Base-by-base conservation (phyloP, 2,329 filamentous ascomycete genomes). In the Hymenoscyphus repandus region DNA sequence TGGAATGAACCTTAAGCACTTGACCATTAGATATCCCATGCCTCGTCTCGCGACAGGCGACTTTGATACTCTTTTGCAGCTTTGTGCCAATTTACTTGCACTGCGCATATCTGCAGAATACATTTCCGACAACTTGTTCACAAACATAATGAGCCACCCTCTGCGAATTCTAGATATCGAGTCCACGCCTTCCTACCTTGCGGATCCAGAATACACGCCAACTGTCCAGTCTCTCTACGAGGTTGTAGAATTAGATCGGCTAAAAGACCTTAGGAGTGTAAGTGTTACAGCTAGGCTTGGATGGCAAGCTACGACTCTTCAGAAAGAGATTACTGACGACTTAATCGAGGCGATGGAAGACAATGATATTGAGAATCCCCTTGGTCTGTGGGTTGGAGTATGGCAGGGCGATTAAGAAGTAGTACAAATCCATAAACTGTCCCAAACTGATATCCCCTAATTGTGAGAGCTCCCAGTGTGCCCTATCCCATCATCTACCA, bases 1-100 rank as follows among this genome's bases (percentile, higher is more conserved):
- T 11, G 65, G 65, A 1, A 33, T 55, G 10, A 58, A 58, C 40
- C 47, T 68, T 7, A 38, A 51, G 31, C 60, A 67, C 18, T 54
- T 68, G 12, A 65, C 63, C 13, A 65, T 68, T n/a, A 58, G 63
- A 9, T 58, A 66, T 45, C 64, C 64, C 3, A 66, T 68, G 63
- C 47, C 56, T 1, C 58, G 62, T 13, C 52, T 68, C 11, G 53
- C 48, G 2, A 36, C 38, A 4, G 57, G 59, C 2, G 47, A 54
- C 4, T 53, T 68, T 1, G 59, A 67, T 34, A 33, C 47, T 2
- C 39, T 66, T 1, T 52, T 64, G 2, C 27, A 43, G 3, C 18
- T 52, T 31, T 67, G 65, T 45, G 60, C 64, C 1, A 50, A 47
- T 13, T 47, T 68, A 4, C 46, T 51, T 2, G 61, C 58, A 5